Evolutionary conservation across 805 yeast species (phyloP).

Genomic region (Teunomyces stri): DNA sequence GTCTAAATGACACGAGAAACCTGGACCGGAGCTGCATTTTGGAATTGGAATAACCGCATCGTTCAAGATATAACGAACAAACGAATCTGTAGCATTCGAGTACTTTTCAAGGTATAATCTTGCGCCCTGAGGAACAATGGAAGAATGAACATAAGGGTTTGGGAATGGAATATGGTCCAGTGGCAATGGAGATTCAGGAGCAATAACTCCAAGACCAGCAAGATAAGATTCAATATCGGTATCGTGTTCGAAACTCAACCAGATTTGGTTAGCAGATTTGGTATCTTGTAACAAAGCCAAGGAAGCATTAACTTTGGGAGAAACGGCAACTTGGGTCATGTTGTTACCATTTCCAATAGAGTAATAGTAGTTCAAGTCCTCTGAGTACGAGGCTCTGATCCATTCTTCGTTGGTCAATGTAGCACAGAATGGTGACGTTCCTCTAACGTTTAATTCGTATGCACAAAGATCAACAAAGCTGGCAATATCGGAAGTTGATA

Average conservation of each 20-base stretch:
- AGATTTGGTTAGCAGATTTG: slow-evolving; percentile 48
- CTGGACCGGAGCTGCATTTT: slow-evolving; percentile 38
- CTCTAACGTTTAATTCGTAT: slow-evolving; percentile 69
- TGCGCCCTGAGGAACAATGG: slow-evolving; percentile 41
- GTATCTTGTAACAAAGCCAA: slow-evolving; percentile 47
- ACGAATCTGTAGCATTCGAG: slow-evolving; percentile 26
- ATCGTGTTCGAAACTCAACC: slow-evolving; percentile 76
- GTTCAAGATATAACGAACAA: slow-evolving; percentile 38
- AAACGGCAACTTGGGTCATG: slow-evolving; percentile 56
- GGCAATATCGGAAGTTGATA: slow-evolving; percentile 52
- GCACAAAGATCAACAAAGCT: slow-evolving; percentile 64
- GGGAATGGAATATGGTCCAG: slow-evolving; percentile 46
- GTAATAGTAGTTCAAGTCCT: slow-evolving; percentile 60
- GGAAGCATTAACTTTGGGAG: slow-evolving; percentile 49
- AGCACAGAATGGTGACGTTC: slow-evolving; percentile 64
- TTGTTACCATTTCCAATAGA: slow-evolving; percentile 63
- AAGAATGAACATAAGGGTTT: slow-evolving; percentile 43
- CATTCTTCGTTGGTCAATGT: slow-evolving; percentile 68
- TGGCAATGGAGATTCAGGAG: slow-evolving; percentile 43
- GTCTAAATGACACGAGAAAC: slow-evolving; percentile 39
- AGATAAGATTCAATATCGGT: slow-evolving; percentile 59
- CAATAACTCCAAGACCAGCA: slow-evolving; percentile 61
- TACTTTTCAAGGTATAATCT: slow-evolving; percentile 38
- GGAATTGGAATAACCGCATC: slow-evolving; percentile 40
- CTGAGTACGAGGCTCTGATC: slow-evolving; percentile 57